Base-by-base conservation (phyloP, 2,329 filamentous ascomycete species). In the Alternaria dauci region DNA sequence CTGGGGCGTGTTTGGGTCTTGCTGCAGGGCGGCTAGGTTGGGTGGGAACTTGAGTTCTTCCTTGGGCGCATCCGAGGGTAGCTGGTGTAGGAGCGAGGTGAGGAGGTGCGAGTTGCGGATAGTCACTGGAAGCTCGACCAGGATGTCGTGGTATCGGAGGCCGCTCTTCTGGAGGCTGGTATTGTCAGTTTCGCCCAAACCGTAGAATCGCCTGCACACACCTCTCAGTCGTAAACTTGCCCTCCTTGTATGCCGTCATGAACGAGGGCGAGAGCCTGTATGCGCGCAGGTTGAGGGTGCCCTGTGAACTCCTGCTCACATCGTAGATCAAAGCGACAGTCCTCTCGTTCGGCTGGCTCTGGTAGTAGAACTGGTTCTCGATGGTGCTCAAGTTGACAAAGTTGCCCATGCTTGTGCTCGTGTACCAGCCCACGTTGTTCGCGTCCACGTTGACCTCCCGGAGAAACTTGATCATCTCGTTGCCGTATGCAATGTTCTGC, bases 361-460 rank as follows among this genome's bases (percentile, higher is more conserved):
- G 95, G 85, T 97, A 98, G 84, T 94, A 91, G 82, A 89, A 93
- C 81, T 97, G 94, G 85, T 98, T 99, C 87, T 99, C 95, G 81
- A 99, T 92, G 78, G 97, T 94, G 84, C 91, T 92, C 77, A 91
- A 81, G 85, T 94, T 97, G 85, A 98, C 87, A 73, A 98, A 98
- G 86, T 97, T 98, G 81, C 95, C 95, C 92, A 99, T 96, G 80
- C 93, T 97, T 66, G 94, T 93, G 83, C 93, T 97, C 61, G 93
- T 97, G 84, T 99, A 99, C 94, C 94, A 99, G 74, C 95, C 95
- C 62, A 96, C 93, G 75, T 93, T 96, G 85, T 98, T 97, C 69
- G 95, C 95, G 80, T 99, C 95, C 61, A 98, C 92, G 80, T 98
- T 99, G 76, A 99, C 95, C 82, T 98, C 95, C 79, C 94, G 91